Percentiles rank a stretch among this genome's conserved stretches.
phyloP scores from a whole-genome alignment of 441 rosid species.

The Euphorbia corollata region DNA sequence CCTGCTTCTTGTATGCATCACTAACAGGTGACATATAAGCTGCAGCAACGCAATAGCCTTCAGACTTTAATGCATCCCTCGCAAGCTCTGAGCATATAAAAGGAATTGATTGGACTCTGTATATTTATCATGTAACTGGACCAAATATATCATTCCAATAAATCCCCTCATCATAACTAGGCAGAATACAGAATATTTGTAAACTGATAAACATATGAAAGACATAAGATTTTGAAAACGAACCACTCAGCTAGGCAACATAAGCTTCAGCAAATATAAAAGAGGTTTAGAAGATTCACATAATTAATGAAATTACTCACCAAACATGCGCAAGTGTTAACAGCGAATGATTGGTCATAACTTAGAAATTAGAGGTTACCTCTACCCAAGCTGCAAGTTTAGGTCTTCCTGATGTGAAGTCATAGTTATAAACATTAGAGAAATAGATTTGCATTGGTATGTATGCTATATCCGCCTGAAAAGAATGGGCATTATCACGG shows the following conservation, averaged over 20 bases:
- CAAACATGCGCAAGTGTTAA: conserved; percentile 81
- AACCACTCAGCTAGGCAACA: not conserved
- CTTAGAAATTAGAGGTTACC: conserved; percentile 34
- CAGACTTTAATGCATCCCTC: conserved; percentile 56
- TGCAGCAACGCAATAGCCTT: conserved; percentile 69
- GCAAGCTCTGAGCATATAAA: conserved; percentile 56
- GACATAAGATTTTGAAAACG: not conserved
- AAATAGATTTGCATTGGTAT: conserved; percentile 51
- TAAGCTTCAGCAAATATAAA: not conserved
- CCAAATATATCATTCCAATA: not conserved
- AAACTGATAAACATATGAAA: not conserved
- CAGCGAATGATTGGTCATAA: too few relatives aligned
- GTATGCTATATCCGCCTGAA: conserved; percentile 68
- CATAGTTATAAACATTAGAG: conserved; percentile 40
- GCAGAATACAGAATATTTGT: not conserved
- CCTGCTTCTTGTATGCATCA: conserved; percentile 77
- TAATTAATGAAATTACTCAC: conserved; percentile 19
- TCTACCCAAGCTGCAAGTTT: conserved; percentile 67
- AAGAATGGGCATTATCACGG: not conserved
- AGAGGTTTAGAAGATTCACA: not conserved
- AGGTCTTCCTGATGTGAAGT: conserved; percentile 65
- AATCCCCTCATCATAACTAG: not conserved
- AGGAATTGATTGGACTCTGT: not conserved
- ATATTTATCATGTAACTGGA: not conserved
- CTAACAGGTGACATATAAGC: conserved; percentile 89